phyloP scores from a whole-genome alignment of 139 green algal genomes.

The Picochlorum sp. region DNA sequence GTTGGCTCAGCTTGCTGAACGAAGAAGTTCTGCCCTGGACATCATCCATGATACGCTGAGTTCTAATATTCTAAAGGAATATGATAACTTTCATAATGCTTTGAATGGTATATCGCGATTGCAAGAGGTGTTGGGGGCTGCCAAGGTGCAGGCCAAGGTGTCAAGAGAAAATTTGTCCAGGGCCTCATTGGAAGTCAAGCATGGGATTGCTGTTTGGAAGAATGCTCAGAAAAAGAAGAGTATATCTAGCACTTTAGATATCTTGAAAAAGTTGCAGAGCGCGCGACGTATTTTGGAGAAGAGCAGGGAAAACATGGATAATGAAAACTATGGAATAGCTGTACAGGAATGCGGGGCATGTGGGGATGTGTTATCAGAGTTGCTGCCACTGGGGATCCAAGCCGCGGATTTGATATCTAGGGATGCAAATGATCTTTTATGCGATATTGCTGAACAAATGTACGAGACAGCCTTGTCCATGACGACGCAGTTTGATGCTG shows the following conservation, averaged over 20 bases:
- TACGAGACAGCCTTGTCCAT: neutral
- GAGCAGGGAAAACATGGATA: slow-evolving; percentile 21
- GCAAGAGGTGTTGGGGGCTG: slow-evolving; percentile 10
- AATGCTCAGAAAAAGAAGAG: slow-evolving; percentile 28
- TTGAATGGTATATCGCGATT: slow-evolving; percentile 25
- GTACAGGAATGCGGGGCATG: neutral
- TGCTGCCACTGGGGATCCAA: neutral
- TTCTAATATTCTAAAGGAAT: slow-evolving; percentile 37
- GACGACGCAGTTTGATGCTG: neutral
- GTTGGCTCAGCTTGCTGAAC: slow-evolving; percentile 38
- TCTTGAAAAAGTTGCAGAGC: slow-evolving; percentile 22
- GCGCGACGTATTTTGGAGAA: slow-evolving; percentile 18
- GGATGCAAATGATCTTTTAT: neutral
- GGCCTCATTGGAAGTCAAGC: slow-evolving; percentile 15
- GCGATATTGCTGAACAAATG: slow-evolving; percentile 3
- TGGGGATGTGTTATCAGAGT: neutral
- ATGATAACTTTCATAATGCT: slow-evolving; percentile 31
- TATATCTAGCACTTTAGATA: slow-evolving; percentile 25
- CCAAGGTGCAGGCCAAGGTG: slow-evolving; percentile 19
- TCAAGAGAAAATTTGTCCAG: slow-evolving; percentile 22
- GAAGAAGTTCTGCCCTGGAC: slow-evolving; percentile 31
- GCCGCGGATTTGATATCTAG: neutral
- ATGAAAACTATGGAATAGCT: neutral
- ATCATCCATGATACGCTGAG: slow-evolving; percentile 38
- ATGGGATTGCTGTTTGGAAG: slow-evolving; percentile 20